Conservation (phyloP, 345 rosid genomes). For the Dipteronia dyeriana region DNA sequence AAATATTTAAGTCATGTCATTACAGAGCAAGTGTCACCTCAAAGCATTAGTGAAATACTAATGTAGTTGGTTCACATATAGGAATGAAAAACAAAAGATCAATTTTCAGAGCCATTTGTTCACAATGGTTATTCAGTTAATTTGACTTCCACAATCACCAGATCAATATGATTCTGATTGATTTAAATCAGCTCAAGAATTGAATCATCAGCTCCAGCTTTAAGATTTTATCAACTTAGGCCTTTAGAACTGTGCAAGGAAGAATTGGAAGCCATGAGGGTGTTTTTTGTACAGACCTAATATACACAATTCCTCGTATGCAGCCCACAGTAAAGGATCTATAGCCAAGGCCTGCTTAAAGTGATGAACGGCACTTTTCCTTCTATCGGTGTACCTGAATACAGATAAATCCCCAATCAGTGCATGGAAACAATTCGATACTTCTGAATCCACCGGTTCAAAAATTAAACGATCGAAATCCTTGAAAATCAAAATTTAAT, state of each 20-base stretch:
- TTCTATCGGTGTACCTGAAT: slow-evolving; percentile 91
- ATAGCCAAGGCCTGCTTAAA: slow-evolving; percentile 79
- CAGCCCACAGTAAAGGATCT: slow-evolving; percentile 95
- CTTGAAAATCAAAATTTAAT: not conserved
- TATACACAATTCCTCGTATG: slow-evolving; percentile 88
- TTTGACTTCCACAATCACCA: not conserved
- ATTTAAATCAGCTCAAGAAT: not conserved
- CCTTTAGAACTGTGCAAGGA: slow-evolving; percentile 9
- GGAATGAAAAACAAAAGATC: slow-evolving; percentile 1
- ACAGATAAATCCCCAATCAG: slow-evolving; percentile 15
- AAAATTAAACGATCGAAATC: not conserved
- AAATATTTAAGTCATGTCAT: not conserved
- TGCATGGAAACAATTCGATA: not conserved
- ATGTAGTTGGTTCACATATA: not conserved
- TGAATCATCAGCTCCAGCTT: not conserved
- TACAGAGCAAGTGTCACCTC: not conserved
- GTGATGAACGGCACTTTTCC: slow-evolving; percentile 74
- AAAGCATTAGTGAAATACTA: not conserved
- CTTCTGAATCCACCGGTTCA: not conserved
- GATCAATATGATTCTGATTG: not conserved
- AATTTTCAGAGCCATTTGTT: not conserved
- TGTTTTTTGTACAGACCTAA: slow-evolving; percentile 58
- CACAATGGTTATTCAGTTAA: not conserved
- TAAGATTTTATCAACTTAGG: slow-evolving; percentile 8
- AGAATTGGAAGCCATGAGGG: not conserved